Evolutionary conservation across 139 green algal genomes (phyloP).

Genomic region (Coelastrella sp.): DNA sequence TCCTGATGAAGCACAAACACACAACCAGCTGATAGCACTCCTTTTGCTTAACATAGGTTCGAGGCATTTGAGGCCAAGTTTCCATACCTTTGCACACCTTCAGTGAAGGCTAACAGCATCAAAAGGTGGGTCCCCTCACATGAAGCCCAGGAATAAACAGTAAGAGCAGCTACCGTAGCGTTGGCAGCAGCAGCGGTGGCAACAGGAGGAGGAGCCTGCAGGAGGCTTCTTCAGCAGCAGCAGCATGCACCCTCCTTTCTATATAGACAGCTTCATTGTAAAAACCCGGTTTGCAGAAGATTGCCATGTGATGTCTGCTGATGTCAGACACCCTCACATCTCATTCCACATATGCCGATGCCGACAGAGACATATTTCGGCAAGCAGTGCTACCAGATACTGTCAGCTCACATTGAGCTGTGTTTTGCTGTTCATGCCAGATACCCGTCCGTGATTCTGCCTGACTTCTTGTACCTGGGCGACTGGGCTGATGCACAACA

Average conservation of each 20-base stretch:
- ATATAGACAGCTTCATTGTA: too few relatives aligned
- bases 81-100: conserved; percentile 77
- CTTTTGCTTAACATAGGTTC: conserved; percentile 2
- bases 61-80: conserved; percentile 62
- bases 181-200: not conserved
- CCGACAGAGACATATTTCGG: too few relatives aligned
- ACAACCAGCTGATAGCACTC: not conserved
- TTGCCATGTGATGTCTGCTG: too few relatives aligned
- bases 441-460: conserved; percentile 78
- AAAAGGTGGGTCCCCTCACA: conserved; percentile 55
- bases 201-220: not conserved
- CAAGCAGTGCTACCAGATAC: too few relatives aligned
- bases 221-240: not conserved
- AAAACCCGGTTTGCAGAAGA: too few relatives aligned
- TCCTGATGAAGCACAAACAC: not conserved
- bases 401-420: too few relatives aligned
- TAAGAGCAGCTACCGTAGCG: not conserved
- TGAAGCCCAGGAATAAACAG: not conserved
- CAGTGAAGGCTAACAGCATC: conserved; percentile 60
- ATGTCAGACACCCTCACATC: too few relatives aligned
- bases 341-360: too few relatives aligned
- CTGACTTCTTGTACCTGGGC: conserved; percentile 77
- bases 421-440: conserved; percentile 46
- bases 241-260: too few relatives aligned
- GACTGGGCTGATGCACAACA: conserved; percentile 76